These are phyloP conservation scores for Gremmenia infestans DNA, from an alignment of 2,329 filamentous ascomycete species.

Conservation along the genomic window DNA sequence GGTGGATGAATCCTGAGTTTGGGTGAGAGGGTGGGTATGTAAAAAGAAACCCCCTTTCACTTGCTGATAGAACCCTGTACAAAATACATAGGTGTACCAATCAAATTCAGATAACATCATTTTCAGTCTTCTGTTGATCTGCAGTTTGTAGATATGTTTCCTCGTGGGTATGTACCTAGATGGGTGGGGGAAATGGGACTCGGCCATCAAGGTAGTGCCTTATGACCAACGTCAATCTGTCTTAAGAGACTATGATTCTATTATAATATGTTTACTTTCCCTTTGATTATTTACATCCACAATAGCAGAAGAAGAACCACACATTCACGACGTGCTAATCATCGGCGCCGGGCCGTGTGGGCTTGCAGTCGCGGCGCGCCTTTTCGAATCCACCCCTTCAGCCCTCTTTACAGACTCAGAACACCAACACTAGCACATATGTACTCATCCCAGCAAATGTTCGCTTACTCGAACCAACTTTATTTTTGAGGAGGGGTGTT, in stretches of 20 bases:
- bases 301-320: constrained; percentile 6
- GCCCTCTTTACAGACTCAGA: constrained; percentile 81
- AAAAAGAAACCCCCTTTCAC: not conserved
- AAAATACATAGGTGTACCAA: not conserved
- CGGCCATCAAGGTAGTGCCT: constrained; percentile 9
- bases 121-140: not conserved
- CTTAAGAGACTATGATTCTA: not conserved
- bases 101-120: not conserved
- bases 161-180: not conserved
- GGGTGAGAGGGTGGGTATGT: not conserved
- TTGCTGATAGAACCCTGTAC: not conserved
- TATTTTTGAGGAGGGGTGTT: constrained; percentile 41
- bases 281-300: not conserved
- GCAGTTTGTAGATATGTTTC: not conserved
- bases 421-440: constrained; percentile 63
- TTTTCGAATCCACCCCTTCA: constrained; percentile 67
- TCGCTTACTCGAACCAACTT: too few relatives aligned
- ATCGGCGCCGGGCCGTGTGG: constrained; percentile 71
- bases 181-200: not conserved
- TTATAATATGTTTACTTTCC: not conserved
- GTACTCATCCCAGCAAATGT: too few relatives aligned
- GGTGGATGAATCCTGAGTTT: constrained; percentile 48
- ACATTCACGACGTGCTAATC: constrained; percentile 53
- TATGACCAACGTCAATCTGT: constrained; percentile 9
- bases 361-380: constrained; percentile 66